A percentile compares a stretch with the other conserved stretches of the same genome.
phyloP scores from a whole-genome alignment of 202 grass and related monocot species.

The Setaria italica region DNA sequence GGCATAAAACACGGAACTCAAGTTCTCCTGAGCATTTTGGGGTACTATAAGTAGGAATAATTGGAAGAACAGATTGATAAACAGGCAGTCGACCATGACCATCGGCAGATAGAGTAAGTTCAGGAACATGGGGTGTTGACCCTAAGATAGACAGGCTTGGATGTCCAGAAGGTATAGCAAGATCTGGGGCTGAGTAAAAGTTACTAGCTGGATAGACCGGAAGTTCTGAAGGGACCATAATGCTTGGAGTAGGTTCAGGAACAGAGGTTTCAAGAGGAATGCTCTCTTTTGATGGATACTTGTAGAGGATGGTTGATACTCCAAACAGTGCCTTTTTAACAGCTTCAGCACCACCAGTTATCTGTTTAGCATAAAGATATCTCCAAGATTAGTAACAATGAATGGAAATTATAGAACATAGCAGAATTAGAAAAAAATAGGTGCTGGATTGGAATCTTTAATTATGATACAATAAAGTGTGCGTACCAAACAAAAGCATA shows the following conservation, averaged over 20 bases:
- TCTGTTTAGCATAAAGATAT: constrained; percentile 59
- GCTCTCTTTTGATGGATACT: constrained; percentile 78
- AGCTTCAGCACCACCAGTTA: constrained; percentile 76
- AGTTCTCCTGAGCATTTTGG: constrained; percentile 72
- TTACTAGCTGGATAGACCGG: constrained; percentile 76
- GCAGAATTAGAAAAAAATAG: constrained; percentile 24
- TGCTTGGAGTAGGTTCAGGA: constrained; percentile 64
- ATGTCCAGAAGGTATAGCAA: constrained; percentile 55
- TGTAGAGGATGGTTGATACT: constrained; percentile 90
- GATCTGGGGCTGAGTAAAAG: constrained; percentile 63
- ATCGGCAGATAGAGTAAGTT: constrained; percentile 64
- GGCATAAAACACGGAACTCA: constrained; percentile 80
- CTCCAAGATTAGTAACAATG: constrained; percentile 20
- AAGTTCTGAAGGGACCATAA: constrained; percentile 89
- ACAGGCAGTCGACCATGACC: constrained; percentile 58
- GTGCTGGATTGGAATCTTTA: not conserved
- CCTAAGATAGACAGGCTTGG: constrained; percentile 62
- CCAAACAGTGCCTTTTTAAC: constrained; percentile 79
- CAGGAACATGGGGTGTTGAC: constrained; percentile 59
- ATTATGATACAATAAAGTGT: constrained; percentile 14
- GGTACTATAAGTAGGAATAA: constrained; percentile 67
- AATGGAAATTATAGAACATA: constrained; percentile 29
- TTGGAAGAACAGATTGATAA: constrained; percentile 75
- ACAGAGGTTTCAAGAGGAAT: constrained; percentile 86
- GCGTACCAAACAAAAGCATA: not conserved